Evolutionary conservation across 2,329 filamentous ascomycete genomes (phyloP).

Genomic region (Pestalotiopsis fici): DNA sequence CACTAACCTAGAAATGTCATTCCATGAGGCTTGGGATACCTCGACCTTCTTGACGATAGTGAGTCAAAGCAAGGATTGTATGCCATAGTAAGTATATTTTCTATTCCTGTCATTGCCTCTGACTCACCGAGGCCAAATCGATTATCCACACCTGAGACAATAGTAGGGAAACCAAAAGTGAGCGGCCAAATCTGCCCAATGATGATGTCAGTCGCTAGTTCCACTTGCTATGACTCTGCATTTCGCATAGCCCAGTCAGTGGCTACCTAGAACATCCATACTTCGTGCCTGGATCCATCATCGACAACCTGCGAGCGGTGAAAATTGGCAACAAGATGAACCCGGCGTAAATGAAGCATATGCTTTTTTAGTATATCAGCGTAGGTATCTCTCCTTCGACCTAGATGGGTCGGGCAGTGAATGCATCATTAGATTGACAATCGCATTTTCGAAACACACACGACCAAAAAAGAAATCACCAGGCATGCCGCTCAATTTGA

Average conservation of each 20-base stretch:
- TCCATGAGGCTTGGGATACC: background rate
- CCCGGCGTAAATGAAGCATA: too few species aligned
- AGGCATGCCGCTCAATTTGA: conserved; percentile 12
- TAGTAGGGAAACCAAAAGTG: background rate
- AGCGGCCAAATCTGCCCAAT: background rate
- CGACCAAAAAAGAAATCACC: background rate
- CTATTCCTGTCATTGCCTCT: background rate
- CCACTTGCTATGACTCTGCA: conserved; percentile 11
- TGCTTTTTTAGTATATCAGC: background rate
- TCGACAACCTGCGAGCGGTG: too few species aligned
- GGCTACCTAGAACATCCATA: background rate
- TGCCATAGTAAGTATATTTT: background rate
- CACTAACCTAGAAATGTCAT: background rate
- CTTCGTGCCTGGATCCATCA: background rate
- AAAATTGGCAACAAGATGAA: too few species aligned
- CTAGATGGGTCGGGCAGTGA: background rate
- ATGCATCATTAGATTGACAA: background rate
- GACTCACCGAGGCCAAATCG: background rate
- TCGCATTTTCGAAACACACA: background rate
- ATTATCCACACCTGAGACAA: background rate
- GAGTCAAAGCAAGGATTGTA: background rate
- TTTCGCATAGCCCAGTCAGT: background rate
- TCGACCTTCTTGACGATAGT: background rate
- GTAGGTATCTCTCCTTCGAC: background rate
- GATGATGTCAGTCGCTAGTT: conserved; percentile 4